Base-by-base conservation (phyloP, 495 filamentous ascomycete genomes). In the Aspergillus baeticus region DNA sequence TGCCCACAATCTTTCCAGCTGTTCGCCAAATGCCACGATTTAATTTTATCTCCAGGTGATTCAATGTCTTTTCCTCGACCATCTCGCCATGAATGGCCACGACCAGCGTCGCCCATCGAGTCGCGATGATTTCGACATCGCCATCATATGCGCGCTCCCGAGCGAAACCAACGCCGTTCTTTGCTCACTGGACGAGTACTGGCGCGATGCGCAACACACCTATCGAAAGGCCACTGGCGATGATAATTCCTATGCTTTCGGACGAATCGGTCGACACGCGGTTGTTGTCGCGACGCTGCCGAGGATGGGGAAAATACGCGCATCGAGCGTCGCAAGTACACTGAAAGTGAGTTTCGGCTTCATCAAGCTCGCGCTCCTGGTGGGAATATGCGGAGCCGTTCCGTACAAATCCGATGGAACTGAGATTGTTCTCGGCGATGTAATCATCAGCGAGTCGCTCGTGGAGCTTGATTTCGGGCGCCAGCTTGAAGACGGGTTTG, bases 361-460 rank as follows among this genome's bases (percentile, higher is more conserved):
- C 7, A 57, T 71, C 6, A 55, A 58, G 6, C 62, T 71, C 10
- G 62, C 55, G 3, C 49, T 71, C 14, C 43, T 69, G 7, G 60
- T 69, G 7, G 68, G 68, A 2, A 58, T 73, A 23, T 73, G 69
- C 45, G 67, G 70, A 23, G 69, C 61, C 5, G 56, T 70, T 20
- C 69, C 71, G 5, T 41, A 66, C 17, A 29, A 33, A 39, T 1
- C 33, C 1, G 52, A 53, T 8, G 22, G 20, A 8, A 42, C 53
- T 8, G 63, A 68, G 17, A 58, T 72, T 11, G 49, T 73, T 11
- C 54, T 77, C 1, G 76, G 77, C 10, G 75, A 80, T 53, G 74
- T 79, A 1, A 56, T 79, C 17, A 69, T 80, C 15, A 36, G 55
- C 69, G 7, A 60, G 73, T 5, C 23, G 7, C 13, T 55, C 18